Evolutionary conservation across 2,329 filamentous ascomycete species (phyloP).

Genomic region (Simplicillium sp.): DNA sequence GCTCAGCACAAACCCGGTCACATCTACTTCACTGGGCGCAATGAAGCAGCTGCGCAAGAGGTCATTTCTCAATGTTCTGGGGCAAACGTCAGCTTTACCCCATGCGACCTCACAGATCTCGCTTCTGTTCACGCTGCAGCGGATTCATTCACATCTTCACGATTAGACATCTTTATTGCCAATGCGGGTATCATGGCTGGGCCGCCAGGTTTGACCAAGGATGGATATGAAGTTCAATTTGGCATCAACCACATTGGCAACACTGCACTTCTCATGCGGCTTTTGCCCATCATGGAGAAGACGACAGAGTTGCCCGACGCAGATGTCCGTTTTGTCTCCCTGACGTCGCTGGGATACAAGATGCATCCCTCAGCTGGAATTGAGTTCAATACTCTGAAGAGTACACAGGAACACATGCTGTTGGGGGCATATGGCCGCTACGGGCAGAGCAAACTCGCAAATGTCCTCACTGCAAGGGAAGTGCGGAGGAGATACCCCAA

Average conservation of each 20-base stretch:
- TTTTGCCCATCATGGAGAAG: constrained; percentile 17
- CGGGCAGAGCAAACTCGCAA: constrained; percentile 39
- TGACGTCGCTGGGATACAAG: constrained; percentile 17
- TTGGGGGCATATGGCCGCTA: constrained; percentile 34
- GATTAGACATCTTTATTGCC: constrained; percentile 30
- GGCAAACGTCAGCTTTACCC: constrained; percentile 20
- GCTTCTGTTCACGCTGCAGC: constrained; percentile 34
- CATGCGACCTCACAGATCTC: constrained; percentile 40
- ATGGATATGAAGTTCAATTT: constrained; percentile 25
- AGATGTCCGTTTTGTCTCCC: constrained; percentile 12
- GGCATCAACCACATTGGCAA: constrained; percentile 24
- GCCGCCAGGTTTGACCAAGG: constrained; percentile 15
- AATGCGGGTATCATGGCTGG: constrained; percentile 26
- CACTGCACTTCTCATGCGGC: constrained; percentile 19
- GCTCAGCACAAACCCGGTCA: constrained; percentile 34
- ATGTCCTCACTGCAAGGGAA: constrained; percentile 34
- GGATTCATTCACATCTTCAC: constrained; percentile 24
- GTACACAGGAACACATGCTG: constrained; percentile 14
- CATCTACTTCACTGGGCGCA: constrained; percentile 45
- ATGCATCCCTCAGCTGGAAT: constrained; percentile 17
- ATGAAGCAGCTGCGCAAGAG: constrained; percentile 28
- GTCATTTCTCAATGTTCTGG: constrained; percentile 27
- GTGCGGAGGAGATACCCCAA: constrained; percentile 31
- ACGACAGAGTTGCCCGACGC: constrained; percentile 7
- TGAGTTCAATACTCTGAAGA: constrained; percentile 16